Percentiles rank a stretch among this genome's conserved stretches.
phyloP scores from a whole-genome alignment of 495 filamentous ascomycete genomes.

The Massariosphaeria phaeospora region DNA sequence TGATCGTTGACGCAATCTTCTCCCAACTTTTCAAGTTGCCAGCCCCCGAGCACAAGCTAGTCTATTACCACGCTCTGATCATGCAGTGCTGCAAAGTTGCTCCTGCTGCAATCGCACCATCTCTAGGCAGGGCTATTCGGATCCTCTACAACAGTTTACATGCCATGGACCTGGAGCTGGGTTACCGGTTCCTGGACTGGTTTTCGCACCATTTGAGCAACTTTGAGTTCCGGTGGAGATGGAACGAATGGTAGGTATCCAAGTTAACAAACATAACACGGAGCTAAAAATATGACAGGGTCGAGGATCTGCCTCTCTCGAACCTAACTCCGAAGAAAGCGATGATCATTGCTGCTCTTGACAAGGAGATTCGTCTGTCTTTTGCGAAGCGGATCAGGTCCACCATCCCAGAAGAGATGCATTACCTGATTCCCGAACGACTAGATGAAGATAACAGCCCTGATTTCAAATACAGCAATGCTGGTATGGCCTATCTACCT shows the following conservation, averaged over 20 bases:
- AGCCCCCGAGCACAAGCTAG: slow-evolving; percentile 82
- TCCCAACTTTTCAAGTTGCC: slow-evolving; percentile 89
- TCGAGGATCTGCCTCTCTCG: slow-evolving; percentile 74
- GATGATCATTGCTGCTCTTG: slow-evolving; percentile 82
- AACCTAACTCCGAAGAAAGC: slow-evolving; percentile 81
- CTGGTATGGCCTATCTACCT: slow-evolving; percentile 53
- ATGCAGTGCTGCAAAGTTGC: slow-evolving; percentile 94
- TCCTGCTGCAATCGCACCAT: slow-evolving; percentile 92
- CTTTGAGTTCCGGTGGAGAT: slow-evolving; percentile 99
- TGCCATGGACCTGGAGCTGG: slow-evolving; percentile 79
- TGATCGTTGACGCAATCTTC: slow-evolving; percentile 94
- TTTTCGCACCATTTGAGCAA: slow-evolving; percentile 97
- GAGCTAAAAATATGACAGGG: slow-evolving; percentile 43
- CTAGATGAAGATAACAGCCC: slow-evolving; percentile 85
- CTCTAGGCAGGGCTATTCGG: slow-evolving; percentile 86
- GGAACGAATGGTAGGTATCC: slow-evolving; percentile 78
- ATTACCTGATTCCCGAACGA: slow-evolving; percentile 70
- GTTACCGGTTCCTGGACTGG: slow-evolving; percentile 90
- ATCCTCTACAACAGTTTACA: slow-evolving; percentile 78
- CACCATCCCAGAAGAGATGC: slow-evolving; percentile 81
- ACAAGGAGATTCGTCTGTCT: slow-evolving; percentile 94
- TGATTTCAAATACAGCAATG: slow-evolving; percentile 82
- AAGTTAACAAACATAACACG: background rate
- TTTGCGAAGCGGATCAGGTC: slow-evolving; percentile 95
- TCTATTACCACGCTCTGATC: slow-evolving; percentile 92